Conservation (phyloP, 2,329 filamentous ascomycete genomes). For the Talaromyces albobiverticillius region DNA sequence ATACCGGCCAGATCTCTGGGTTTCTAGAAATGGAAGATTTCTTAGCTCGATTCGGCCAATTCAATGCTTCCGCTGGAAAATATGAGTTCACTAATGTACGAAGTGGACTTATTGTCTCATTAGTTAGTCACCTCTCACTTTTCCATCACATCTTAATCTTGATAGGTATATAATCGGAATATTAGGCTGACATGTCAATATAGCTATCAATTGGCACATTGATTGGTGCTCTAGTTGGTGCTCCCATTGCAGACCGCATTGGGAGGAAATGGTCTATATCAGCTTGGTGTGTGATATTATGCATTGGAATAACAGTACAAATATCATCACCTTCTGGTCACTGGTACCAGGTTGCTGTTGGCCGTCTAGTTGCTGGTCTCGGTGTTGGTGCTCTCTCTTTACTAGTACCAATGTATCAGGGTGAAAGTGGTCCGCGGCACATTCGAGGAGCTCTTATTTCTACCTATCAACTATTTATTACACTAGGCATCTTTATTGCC, state of each 20-base stretch:
- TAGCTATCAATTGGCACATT: slow-evolving; percentile 44
- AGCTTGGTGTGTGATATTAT: slow-evolving; percentile 38
- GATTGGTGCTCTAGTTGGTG: slow-evolving; percentile 39
- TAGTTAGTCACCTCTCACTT: slow-evolving; percentile 27
- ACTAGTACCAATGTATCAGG: slow-evolving; percentile 46
- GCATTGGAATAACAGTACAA: slow-evolving; percentile 41
- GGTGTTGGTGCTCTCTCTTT: slow-evolving; percentile 43
- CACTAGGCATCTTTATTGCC: slow-evolving; percentile 44
- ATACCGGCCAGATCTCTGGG: slow-evolving; percentile 45
- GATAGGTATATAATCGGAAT: slow-evolving; percentile 4
- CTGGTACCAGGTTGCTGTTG: slow-evolving; percentile 42
- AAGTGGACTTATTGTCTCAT: slow-evolving; percentile 40
- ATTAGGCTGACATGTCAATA: neutral
- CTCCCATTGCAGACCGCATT: slow-evolving; percentile 40
- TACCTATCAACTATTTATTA: slow-evolving; percentile 48
- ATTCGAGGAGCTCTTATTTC: slow-evolving; percentile 42
- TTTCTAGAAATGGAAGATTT: slow-evolving; percentile 44
- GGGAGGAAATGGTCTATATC: slow-evolving; percentile 42
- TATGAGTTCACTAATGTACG: slow-evolving; percentile 40
- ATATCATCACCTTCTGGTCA: slow-evolving; percentile 34
- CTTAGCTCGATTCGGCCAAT: slow-evolving; percentile 35
- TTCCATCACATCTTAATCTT: too few relatives aligned
- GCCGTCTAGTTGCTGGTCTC: slow-evolving; percentile 41
- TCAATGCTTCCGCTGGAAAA: slow-evolving; percentile 24
- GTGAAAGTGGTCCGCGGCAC: slow-evolving; percentile 43